Evolutionary conservation across 1,139 yeast genomes (phyloP).

Genomic region (Candida sp.): DNA sequence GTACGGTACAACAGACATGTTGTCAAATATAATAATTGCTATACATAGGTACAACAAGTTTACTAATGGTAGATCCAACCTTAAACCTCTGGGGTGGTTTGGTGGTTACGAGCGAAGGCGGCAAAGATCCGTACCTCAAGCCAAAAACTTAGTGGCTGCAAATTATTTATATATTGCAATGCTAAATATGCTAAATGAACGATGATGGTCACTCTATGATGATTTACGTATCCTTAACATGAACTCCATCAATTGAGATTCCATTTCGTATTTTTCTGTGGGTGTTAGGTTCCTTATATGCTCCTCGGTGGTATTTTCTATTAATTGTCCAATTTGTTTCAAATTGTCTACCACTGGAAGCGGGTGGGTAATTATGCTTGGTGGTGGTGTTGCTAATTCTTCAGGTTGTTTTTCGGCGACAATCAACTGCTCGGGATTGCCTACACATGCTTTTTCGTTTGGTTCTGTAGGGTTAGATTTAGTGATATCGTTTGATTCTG

Average conservation of each 20-base stretch:
- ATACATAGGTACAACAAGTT: neutral
- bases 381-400: neutral
- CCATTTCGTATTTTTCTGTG: slow-evolving; percentile 22
- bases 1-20: slow-evolving; percentile 41
- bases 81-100: neutral
- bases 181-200: neutral
- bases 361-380: neutral
- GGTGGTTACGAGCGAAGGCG: neutral
- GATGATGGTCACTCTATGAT: neutral
- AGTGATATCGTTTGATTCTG: neutral
- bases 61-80: too few species aligned
- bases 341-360: neutral
- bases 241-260: slow-evolving; percentile 28
- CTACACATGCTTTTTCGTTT: too few species aligned
- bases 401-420: neutral
- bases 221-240: slow-evolving; percentile 27
- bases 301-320: slow-evolving; percentile 7
- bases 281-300: slow-evolving; percentile 16
- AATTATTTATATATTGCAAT: neutral
- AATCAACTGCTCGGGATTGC: neutral
- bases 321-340: neutral
- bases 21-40: neutral
- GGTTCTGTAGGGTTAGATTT: neutral
- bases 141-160: neutral
- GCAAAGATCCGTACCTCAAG: neutral